Evolutionary conservation across 208 protist species (phyloP).

Genomic region (Acanthamoeba royreba): DNA sequence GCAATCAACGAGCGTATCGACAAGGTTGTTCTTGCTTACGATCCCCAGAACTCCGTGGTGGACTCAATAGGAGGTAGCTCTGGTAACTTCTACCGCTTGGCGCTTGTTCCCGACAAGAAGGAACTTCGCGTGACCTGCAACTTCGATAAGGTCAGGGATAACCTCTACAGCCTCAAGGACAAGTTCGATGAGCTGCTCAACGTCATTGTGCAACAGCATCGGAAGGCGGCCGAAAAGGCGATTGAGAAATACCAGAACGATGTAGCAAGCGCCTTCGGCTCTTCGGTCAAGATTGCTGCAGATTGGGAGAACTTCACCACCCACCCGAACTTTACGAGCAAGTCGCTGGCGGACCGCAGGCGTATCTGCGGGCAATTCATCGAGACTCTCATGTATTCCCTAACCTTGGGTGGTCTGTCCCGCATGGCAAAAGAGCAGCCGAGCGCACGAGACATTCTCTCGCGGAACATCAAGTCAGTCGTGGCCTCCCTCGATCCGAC

Average conservation of each 20-base stretch:
- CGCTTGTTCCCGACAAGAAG: background rate
- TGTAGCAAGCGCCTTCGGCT: background rate
- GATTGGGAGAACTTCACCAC: background rate
- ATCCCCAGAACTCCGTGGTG: background rate
- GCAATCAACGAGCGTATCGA: background rate
- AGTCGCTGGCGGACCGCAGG: background rate
- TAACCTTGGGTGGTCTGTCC: background rate
- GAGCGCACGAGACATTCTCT: background rate
- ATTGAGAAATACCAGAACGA: background rate
- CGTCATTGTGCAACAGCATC: background rate
- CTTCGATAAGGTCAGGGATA: background rate
- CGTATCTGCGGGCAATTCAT: background rate
- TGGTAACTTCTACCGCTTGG: background rate
- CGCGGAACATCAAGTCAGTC: background rate
- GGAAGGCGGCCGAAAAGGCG: background rate
- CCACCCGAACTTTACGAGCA: background rate
- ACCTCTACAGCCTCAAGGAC: background rate
- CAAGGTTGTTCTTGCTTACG: background rate
- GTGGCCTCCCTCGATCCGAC: background rate
- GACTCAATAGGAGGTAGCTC: background rate
- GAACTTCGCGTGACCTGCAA: background rate
- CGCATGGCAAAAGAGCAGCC: background rate
- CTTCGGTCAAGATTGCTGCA: background rate
- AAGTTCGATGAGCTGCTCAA: background rate
- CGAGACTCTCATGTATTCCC: background rate